Evolutionary conservation across 1,139 yeast genomes (phyloP), one percentile per base, ranked within the genome.

Genomic region (Protomyces arabidopsidicola): DNA sequence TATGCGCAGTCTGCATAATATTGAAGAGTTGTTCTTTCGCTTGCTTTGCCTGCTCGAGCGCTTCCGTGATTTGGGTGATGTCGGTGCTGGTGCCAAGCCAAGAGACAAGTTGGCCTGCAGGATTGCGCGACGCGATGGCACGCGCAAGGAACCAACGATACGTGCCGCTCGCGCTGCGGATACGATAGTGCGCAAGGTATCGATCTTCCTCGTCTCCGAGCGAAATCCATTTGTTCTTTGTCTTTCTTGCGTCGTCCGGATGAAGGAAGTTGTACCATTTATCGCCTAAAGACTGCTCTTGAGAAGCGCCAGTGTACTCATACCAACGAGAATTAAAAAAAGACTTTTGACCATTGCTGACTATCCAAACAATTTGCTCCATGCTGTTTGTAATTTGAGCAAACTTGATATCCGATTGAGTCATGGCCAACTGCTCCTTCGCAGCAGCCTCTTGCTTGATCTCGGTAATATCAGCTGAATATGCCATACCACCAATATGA

Each of bases 121-220:
- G 45, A 20, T 42, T 55, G 24, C 62, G 62, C 31, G 53, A 34
- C 18, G 62, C 55, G 24, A 58, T 51, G 20, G 62, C 62, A 18
- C 62, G 62, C 20, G 62, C 62, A 14, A 58, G 39, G 35, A 52
- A 58, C 62, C 62, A 58, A 12, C 62, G 62, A 52, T 58, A 58
- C 2, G 38, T 36, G 12, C 62, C 62, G 22, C 45, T 50, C n/a
- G 53, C 35, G n/a, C 56, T 50, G 5, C 55, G 53, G 3, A 58
- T 51, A 4, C 62, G 55, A 22, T 58, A 50, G 12, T 58, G 62
- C 35, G 56, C 45, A 16, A 58, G 14, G 36, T 38, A 58, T 9
- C 62, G 55, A 27, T 58, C 62, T n/a, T 51, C 39, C 27, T 58
- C 56, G 20, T 52, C 12, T n/a, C 42, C 52, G 34, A 58, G 34